These are phyloP conservation scores for Nicotiana otophora DNA, from an alignment of 257 asterid genomes.

Conservation along the genomic window DNA sequence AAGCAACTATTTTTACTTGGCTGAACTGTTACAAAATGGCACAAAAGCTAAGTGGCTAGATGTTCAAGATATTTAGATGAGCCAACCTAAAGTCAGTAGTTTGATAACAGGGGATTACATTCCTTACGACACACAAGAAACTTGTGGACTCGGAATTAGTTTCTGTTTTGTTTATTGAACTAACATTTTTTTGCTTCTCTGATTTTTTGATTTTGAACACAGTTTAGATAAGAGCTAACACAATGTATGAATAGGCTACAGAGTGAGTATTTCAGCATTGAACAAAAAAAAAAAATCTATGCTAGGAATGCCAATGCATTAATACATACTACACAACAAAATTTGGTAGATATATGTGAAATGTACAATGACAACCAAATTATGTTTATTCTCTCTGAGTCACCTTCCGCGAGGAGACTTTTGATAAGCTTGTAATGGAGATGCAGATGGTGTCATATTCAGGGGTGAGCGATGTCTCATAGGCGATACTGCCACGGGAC, in stretches of 20 bases:
- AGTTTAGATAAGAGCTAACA: neutral
- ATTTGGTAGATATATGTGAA: constrained; percentile 8
- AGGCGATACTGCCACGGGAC: constrained; percentile 19
- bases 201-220: too few relatives aligned
- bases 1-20: too few relatives aligned
- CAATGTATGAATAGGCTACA: neutral
- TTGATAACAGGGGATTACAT: too few relatives aligned
- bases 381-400: neutral
- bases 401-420: constrained; percentile 45
- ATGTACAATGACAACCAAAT: constrained; percentile 16
- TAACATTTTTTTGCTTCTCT: too few relatives aligned
- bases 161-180: too few relatives aligned
- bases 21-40: too few relatives aligned
- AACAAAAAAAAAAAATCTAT: neutral
- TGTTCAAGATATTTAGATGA: too few relatives aligned
- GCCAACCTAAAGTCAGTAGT: too few relatives aligned
- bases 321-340: constrained; percentile 10
- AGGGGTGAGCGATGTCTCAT: constrained; percentile 37
- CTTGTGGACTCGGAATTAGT: too few relatives aligned
- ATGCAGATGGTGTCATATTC: constrained; percentile 43
- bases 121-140: too few relatives aligned
- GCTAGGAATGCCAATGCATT: neutral
- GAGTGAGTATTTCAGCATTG: neutral
- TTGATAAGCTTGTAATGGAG: constrained; percentile 45
- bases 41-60: too few relatives aligned